phyloP scores from a whole-genome alignment of 2,329 filamentous ascomycete species.

The Dothistroma septosporum region DNA sequence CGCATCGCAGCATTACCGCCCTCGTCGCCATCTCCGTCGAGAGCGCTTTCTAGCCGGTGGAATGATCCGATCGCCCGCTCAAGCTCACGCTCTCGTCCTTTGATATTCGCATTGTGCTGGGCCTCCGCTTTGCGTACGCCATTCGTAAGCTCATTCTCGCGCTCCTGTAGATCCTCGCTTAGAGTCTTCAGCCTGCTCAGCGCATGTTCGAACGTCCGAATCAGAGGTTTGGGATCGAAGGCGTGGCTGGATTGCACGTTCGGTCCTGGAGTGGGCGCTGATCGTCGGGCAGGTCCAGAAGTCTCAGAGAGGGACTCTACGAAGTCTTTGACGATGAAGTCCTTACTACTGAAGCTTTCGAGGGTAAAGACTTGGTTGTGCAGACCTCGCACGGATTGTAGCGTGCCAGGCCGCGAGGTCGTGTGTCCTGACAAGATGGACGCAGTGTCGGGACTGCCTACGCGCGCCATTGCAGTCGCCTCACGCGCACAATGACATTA shows the following conservation, averaged over 20 bases:
- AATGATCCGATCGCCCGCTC: slow-evolving; percentile 91
- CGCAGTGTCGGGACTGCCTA: slow-evolving; percentile 36
- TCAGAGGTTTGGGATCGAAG: slow-evolving; percentile 95
- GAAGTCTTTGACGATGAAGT: slow-evolving; percentile 98
- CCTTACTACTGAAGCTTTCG: slow-evolving; percentile 64
- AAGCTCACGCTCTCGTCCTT: slow-evolving; percentile 80
- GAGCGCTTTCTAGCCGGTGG: slow-evolving; percentile 77
- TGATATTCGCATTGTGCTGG: slow-evolving; percentile 87
- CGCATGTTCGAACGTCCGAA: slow-evolving; percentile 83
- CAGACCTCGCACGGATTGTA: slow-evolving; percentile 21
- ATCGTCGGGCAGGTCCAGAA: slow-evolving; percentile 75
- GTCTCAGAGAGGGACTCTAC: slow-evolving; percentile 87
- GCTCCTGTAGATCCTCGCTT: slow-evolving; percentile 79
- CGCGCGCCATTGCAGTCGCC: slow-evolving; percentile 14
- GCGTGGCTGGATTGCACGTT: slow-evolving; percentile 33
- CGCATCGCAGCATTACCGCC: slow-evolving; percentile 89
- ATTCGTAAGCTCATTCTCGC: slow-evolving; percentile 84
- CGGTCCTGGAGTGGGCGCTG: slow-evolving; percentile 48
- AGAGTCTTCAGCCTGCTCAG: slow-evolving; percentile 65
- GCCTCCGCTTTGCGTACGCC: slow-evolving; percentile 87
- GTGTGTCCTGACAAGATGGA: slow-evolving; percentile 39
- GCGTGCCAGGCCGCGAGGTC: slow-evolving; percentile 27
- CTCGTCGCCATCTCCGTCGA: slow-evolving; percentile 54
- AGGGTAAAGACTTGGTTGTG: slow-evolving; percentile 63
- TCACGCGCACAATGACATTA: neutral